Base-by-base conservation (phyloP, 2,329 filamentous ascomycete genomes). In the Nemania abortiva region DNA sequence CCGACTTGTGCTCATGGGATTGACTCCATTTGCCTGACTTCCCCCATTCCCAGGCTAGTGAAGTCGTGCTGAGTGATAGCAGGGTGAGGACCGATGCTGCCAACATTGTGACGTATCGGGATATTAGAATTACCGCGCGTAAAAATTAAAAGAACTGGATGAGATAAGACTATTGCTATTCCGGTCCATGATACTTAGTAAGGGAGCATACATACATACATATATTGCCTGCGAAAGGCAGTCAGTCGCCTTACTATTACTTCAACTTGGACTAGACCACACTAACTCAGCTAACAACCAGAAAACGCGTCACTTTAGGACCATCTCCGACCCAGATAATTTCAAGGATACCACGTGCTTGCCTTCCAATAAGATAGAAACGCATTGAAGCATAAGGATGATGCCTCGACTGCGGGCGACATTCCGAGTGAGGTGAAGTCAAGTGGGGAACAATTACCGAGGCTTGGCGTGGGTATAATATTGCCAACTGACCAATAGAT, bases 1-100 rank as follows among this genome's bases (percentile, higher is more conserved):
- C 83, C 47, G 73, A 71, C 50, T 70, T 65, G 31, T 63, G 54
- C 55, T 70, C 64, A n/a, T 72, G 65, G n/a, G 65, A 4, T 45
- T 58, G 66, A 54, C 62, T 58, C 69, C 73, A 72, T 57, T 72
- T 72, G 22, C 68, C 72, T 45, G 71, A 70, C 52, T 72, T 66
- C 37, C 72, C 75, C 73, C 65, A 74, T 62, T 70, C 68, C 72
- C 72, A 73, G 31, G 73, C 74, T 6, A 76, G 53, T 18, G 70
- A 66, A 9, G 61, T 62, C 18, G 74, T 71, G 29, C 63, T 66
- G 31, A 77, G 65, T 7, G 73, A 74, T 34, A 76, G 68, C n/a
- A 75, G 31, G 15, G 65, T 52, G 31, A 75, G 20, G 22, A 69
- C 29, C 20, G 56, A 66, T 42, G 67, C 60, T 54, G 45, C 50